phyloP scores from a whole-genome alignment of 495 filamentous ascomycete species.

The Neurospora sp. region DNA sequence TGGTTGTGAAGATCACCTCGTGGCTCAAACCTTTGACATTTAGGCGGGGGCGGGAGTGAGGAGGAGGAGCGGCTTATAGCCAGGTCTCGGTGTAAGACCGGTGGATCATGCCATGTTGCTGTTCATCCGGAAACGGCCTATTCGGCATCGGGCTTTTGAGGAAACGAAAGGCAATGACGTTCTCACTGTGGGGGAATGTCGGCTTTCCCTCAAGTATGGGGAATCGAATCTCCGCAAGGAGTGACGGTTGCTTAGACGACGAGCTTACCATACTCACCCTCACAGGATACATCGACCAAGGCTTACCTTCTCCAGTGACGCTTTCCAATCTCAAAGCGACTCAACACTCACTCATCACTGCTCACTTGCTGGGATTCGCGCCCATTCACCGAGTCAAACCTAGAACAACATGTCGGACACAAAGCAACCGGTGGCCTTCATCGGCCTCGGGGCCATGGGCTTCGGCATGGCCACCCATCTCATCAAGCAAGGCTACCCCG shows the following conservation, averaged over 20 bases:
- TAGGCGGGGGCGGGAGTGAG: not conserved
- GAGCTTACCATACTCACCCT: not conserved
- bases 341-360: not conserved
- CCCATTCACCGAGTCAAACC: not conserved
- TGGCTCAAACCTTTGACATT: not conserved
- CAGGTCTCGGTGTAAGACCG: not conserved
- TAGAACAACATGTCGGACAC: conserved; percentile 17
- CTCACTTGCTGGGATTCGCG: not conserved
- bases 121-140: not conserved
- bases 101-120: not conserved
- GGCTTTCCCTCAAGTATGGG: not conserved
- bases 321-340: not conserved
- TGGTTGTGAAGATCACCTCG: not conserved
- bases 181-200: not conserved
- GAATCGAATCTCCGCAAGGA: not conserved
- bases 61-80: not conserved
- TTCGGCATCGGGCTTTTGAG: not conserved
- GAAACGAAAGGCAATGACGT: not conserved
- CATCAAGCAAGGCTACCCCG: conserved; percentile 53
- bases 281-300: not conserved
- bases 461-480: conserved; percentile 79
- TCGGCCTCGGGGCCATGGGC: conserved; percentile 83
- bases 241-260: not conserved
- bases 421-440: conserved; percentile 57
- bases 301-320: too few species aligned